Evolutionary conservation across 768 basidiomycete species (phyloP).

Genomic region (Scleroderma bovista): DNA sequence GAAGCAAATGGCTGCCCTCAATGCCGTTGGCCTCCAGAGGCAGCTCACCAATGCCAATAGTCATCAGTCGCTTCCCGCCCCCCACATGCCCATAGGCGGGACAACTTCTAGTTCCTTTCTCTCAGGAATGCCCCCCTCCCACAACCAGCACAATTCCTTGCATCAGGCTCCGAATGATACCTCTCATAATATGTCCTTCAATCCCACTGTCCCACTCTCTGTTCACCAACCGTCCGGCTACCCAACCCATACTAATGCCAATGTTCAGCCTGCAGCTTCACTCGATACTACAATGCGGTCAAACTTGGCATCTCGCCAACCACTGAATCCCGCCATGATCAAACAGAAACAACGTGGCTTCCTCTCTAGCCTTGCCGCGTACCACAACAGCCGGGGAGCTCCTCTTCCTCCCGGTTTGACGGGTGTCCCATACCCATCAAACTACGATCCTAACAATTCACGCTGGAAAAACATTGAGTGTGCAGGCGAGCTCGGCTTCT

Average conservation of each 20-base stretch:
- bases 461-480: conserved; percentile 64
- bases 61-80: conserved; percentile 34
- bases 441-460: conserved; percentile 59
- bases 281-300: conserved; percentile 42
- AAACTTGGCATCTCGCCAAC: conserved; percentile 33
- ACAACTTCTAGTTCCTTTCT: conserved; percentile 66
- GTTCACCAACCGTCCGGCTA: conserved; percentile 43
- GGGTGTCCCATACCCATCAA: conserved; percentile 47
- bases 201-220: conserved; percentile 25
- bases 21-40: conserved; percentile 43
- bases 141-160: conserved; percentile 25
- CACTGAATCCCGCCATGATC: conserved; percentile 30
- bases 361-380: conserved; percentile 50
- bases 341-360: conserved; percentile 59
- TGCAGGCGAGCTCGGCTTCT: conserved; percentile 50
- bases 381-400: conserved; percentile 51
- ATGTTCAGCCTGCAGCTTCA: conserved; percentile 26
- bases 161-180: conserved; percentile 38
- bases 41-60: conserved; percentile 56
- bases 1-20: conserved; percentile 80
- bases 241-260: conserved; percentile 33
- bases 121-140: conserved; percentile 47
- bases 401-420: conserved; percentile 76
- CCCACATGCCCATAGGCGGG: conserved; percentile 39
- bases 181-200: conserved; percentile 37